phyloP scores from a whole-genome alignment of 2,329 filamentous ascomycete genomes.

The Calonectria hongkongensis region DNA sequence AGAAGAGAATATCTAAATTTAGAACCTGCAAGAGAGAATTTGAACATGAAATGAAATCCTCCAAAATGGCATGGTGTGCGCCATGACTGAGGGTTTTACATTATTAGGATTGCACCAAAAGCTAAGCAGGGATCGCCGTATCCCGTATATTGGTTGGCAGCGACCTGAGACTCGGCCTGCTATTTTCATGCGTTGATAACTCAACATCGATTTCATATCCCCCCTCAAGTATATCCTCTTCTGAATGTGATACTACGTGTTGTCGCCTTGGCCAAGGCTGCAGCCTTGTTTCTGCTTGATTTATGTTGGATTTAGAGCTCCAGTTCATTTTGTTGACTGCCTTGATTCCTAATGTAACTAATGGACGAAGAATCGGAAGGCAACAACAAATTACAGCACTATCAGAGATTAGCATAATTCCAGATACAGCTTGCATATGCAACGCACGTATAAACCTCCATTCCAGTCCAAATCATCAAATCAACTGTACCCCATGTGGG shows the following conservation, averaged over 20 bases:
- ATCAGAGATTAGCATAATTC: not conserved
- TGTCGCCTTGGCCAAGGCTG: not conserved
- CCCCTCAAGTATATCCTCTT: too few species aligned
- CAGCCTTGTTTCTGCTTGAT: not conserved
- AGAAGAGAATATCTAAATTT: too few species aligned
- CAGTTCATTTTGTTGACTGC: not conserved
- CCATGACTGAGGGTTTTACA: too few species aligned
- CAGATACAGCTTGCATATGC: not conserved
- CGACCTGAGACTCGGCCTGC: too few species aligned
- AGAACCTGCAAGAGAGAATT: too few species aligned
- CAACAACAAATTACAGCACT: not conserved
- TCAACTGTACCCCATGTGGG: slow-evolving; percentile 5
- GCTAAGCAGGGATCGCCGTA: too few species aligned
- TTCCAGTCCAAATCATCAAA: slow-evolving; percentile 14
- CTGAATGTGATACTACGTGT: not conserved
- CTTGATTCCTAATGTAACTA: not conserved
- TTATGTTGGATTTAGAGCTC: not conserved
- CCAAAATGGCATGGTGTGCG: too few species aligned
- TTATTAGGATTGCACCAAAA: too few species aligned
- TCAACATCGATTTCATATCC: not conserved
- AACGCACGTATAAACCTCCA: slow-evolving; percentile 4
- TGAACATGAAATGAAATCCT: too few species aligned
- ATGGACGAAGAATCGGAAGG: not conserved
- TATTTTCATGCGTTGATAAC: not conserved
- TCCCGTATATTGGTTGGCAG: too few species aligned